A percentile compares a stretch with the other conserved stretches of the same genome.
Evolutionary conservation across 345 rosid genomes (phyloP).

Genomic region (Excoecaria agallocha): DNA sequence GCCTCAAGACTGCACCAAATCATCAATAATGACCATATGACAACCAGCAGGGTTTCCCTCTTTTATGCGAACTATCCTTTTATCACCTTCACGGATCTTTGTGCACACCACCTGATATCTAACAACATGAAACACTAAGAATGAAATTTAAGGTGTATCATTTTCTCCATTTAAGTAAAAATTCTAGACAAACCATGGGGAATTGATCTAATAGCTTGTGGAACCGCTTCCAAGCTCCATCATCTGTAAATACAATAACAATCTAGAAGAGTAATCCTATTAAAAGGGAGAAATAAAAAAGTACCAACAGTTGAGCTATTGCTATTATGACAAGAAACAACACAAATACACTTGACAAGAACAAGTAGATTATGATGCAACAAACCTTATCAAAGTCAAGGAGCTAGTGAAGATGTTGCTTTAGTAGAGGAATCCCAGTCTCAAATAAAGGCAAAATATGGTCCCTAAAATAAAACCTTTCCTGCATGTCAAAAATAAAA

Average conservation of each 20-base stretch:
- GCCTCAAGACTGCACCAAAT: constrained; percentile 96
- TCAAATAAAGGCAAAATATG: constrained; percentile 94
- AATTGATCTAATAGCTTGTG: constrained; percentile 84
- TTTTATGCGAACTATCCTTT: constrained; percentile 81
- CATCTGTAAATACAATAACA: constrained; percentile 94
- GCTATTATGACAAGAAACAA: background rate
- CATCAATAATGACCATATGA: constrained; percentile 94
- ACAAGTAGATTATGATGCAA: background rate
- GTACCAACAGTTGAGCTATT: background rate
- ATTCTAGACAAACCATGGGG: constrained; percentile 55
- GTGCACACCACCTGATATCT: constrained; percentile 78
- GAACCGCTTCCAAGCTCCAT: constrained; percentile 99
- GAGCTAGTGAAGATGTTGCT: constrained; percentile 77
- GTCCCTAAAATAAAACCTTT: constrained; percentile 94
- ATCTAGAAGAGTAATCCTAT: constrained; percentile 34
- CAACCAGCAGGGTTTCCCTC: constrained; percentile 91
- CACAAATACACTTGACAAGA: constrained; percentile 8
- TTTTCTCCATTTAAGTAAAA: constrained; percentile 4
- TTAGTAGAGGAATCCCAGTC: constrained; percentile 90
- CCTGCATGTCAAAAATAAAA: constrained; percentile 45
- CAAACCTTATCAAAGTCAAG: constrained; percentile 64
- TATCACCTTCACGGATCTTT: constrained; percentile 95
- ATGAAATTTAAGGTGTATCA: constrained; percentile 2
- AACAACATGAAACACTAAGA: constrained; percentile 20
- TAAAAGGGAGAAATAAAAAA: background rate